phyloP scores from a whole-genome alignment of 164 flowering plant genomes.

The Buxus sempervirens region DNA sequence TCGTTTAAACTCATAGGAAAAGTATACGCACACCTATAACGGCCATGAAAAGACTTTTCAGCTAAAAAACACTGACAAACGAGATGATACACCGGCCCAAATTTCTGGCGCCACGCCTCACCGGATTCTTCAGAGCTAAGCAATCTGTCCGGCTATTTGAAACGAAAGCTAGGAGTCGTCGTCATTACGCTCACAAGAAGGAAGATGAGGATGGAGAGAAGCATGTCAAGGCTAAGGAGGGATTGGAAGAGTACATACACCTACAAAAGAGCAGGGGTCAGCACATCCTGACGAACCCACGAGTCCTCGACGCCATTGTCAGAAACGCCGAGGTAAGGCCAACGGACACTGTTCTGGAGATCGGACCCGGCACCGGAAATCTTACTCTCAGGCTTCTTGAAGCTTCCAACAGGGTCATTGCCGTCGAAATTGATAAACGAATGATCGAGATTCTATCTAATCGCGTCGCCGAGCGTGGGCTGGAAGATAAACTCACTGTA shows the following conservation, averaged over 20 bases:
- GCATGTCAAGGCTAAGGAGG: slow-evolving; percentile 8
- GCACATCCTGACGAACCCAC: slow-evolving; percentile 76
- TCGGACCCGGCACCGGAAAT: slow-evolving; percentile 98
- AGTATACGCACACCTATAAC: no score
- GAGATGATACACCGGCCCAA: slow-evolving; percentile 1
- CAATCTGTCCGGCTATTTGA: slow-evolving; percentile 5
- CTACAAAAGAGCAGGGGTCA: slow-evolving; percentile 82
- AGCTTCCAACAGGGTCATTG: slow-evolving; percentile 60
- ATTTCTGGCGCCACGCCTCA: not conserved
- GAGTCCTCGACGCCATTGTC: slow-evolving; percentile 74
- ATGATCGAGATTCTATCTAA: slow-evolving; percentile 69
- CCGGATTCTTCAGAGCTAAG: not conserved
- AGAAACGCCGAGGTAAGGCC: slow-evolving; percentile 48
- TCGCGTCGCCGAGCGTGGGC: slow-evolving; percentile 51
- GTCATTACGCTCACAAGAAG: not conserved
- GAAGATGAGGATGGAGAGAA: slow-evolving; percentile 16
- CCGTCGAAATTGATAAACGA: slow-evolving; percentile 72
- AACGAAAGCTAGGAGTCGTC: not conserved
- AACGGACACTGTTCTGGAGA: slow-evolving; percentile 75
- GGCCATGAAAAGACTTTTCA: no score
- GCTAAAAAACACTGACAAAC: not conserved
- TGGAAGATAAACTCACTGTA: slow-evolving; percentile 54
- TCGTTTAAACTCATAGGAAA: no score
- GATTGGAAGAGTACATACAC: slow-evolving; percentile 25
- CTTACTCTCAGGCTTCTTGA: slow-evolving; percentile 82